Evolutionary conservation across 805 yeast species (phyloP).

Genomic region (Scheffersomyces spartinae): DNA sequence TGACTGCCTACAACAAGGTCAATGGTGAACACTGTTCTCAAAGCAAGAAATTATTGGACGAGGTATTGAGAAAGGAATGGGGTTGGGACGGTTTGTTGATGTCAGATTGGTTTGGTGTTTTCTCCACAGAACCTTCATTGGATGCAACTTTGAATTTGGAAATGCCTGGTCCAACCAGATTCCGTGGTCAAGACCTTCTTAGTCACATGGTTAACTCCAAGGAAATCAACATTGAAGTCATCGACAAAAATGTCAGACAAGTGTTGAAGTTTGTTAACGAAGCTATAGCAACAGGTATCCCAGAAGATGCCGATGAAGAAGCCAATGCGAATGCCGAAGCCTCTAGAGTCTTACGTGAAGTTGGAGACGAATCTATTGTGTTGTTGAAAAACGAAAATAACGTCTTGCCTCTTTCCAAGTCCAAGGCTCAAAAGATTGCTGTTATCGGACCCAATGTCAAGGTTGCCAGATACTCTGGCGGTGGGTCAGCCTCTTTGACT

Average conservation of each 20-base stretch:
- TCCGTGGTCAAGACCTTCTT: slow-evolving; percentile 13
- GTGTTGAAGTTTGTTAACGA: slow-evolving; percentile 22
- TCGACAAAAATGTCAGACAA: slow-evolving; percentile 19
- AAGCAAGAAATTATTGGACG: slow-evolving; percentile 16
- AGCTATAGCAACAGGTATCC: slow-evolving; percentile 16
- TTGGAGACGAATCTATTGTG: slow-evolving; percentile 20
- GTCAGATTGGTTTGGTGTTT: slow-evolving; percentile 30
- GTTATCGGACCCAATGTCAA: slow-evolving; percentile 29
- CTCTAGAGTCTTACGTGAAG: slow-evolving; percentile 4
- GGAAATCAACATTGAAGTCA: slow-evolving; percentile 18
- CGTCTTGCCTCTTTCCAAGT: slow-evolving; percentile 18
- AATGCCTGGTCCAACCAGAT: slow-evolving; percentile 30
- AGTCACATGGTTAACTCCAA: slow-evolving; percentile 17
- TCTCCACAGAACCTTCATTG: slow-evolving; percentile 18
- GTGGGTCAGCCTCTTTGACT: slow-evolving; percentile 26
- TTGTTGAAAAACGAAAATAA: slow-evolving; percentile 22
- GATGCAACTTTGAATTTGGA: slow-evolving; percentile 29
- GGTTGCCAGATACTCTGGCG: slow-evolving; percentile 24
- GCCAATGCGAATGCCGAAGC: slow-evolving; percentile 8
- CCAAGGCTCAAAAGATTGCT: slow-evolving; percentile 17
- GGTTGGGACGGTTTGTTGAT: slow-evolving; percentile 20
- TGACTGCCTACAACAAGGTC: slow-evolving; percentile 27
- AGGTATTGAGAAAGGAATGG: slow-evolving; percentile 23
- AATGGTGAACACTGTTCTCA: slow-evolving; percentile 27
- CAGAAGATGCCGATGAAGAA: slow-evolving; percentile 12